Percentiles rank a stretch among this genome's conserved stretches.
Conservation (phyloP, 169 alveolate species). For the Perkinsus chesapeaki region DNA sequence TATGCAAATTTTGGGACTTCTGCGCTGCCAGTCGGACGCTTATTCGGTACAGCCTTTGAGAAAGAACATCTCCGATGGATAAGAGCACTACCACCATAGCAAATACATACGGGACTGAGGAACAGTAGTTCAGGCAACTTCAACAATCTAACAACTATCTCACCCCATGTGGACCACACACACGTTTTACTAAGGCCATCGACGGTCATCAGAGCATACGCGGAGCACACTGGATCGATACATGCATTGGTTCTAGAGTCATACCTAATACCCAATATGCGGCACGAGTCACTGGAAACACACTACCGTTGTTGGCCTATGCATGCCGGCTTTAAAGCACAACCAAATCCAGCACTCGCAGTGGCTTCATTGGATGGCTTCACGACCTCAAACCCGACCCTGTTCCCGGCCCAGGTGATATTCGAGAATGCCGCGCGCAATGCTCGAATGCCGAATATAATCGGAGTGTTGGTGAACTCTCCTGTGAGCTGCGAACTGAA, state of each 20-base stretch:
- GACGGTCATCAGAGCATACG: neutral
- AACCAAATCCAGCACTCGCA: neutral
- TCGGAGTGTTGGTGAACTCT: neutral
- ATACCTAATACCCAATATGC: neutral
- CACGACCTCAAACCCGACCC: neutral
- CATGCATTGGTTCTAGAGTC: neutral
- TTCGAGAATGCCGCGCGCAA: neutral
- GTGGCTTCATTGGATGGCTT: neutral
- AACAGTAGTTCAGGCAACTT: neutral
- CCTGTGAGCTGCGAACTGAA: neutral
- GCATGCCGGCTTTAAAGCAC: neutral
- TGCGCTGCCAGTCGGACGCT: neutral
- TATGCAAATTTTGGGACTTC: neutral
- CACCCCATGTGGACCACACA: neutral
- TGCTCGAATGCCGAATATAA: neutral
- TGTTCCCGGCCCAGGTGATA: neutral
- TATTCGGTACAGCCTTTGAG: neutral
- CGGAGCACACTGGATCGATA: neutral
- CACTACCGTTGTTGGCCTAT: neutral
- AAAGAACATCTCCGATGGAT: neutral
- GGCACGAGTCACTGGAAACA: neutral
- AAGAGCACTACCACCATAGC: neutral
- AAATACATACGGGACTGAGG: neutral
- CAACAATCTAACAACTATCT: neutral
- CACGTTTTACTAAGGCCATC: neutral